Evolutionary conservation across 352 stramenopile genomes (phyloP), one percentile per base, ranked within the genome.

Genomic region (Phytophthora europaea): DNA sequence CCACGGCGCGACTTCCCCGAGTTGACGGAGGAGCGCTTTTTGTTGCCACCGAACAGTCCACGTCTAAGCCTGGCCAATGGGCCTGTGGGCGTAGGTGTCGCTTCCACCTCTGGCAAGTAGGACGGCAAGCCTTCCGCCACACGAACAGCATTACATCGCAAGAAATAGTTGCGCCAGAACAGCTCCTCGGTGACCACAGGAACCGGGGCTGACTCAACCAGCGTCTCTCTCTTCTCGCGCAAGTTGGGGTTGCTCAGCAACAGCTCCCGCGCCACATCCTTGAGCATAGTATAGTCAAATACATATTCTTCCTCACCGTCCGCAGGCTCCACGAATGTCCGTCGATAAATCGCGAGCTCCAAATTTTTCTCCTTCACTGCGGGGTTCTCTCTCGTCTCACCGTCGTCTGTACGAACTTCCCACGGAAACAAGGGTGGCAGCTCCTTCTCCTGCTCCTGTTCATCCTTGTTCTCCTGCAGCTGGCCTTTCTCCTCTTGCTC

Each of bases 131-230:
- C 67, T 26, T 76, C 65, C 2, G 67, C 69, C 8, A 91, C 43
- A 7, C 83, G 72, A 8, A 91, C 52, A 16, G 81, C 74, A 48
- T 93, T 93, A 72, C 84, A 92, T 47, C 81, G 84, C 59, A 93
- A 65, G 61, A 93, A 91, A 65, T 87, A 92, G 51, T 93, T 90
- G 66, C 84, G 84, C 84, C 84, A 93, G 70, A 93, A 91, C 5
- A 72, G 43, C 40, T 87, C 73, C 53, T 93, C 85, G 0, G 78
- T 72, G 9, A 93, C 60, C 6, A 86, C 63, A n/a, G 80, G 69
- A 40, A 68, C 61, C 33, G 73, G 71, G 23, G 78, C 55, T 18
- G 68, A 61, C 34, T 84, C 73, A 4, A 93, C 71, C 10, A 93
- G 72, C 15, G 59, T 74, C 48, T 74, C 57, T 36, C 84, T 73